Evolutionary conservation across 176 grass and related monocot species (phyloP), one percentile per base, ranked within the genome.

Genomic region (Avena atlantica): DNA sequence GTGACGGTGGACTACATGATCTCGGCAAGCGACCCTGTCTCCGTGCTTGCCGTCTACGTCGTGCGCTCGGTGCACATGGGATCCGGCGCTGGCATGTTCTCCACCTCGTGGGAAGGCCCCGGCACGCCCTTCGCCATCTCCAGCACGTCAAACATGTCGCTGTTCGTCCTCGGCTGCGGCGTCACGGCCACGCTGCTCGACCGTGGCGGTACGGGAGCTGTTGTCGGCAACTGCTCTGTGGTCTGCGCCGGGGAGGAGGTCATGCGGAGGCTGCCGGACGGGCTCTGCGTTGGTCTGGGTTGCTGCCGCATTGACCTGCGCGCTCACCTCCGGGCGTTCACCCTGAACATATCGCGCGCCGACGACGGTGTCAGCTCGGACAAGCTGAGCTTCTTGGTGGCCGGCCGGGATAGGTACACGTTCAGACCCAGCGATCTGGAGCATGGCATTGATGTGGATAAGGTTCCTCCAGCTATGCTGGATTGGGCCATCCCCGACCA

Each of bases 131-230:
- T 79, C 57, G 77, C 36, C 17, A 61, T 79, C 77, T 61, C 77
- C 36, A 36, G 56, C 36, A 0, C 36, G 56, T 40, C 77, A 0
- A 62, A 79, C 77, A 62, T 79, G 77, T 62, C 77, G 31, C 36
- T 79, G 77, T 79, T 79, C 36, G 56, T 79, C 34, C 56, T 79
- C 20, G 57, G 78, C 78, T 63, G 57, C n/a, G 78, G 78, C 78
- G 55, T 60, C 53, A 78, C 53, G 76, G 76, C 76, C 53, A 58
- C 76, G 53, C 76, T 78, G 31, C 24, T 78, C 31, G 76, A 60
- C 76, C 27, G 57, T 27, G 51, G 51, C 4, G 75, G 16, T 4
- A 12, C 51, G 8, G 75, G 78, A 11, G 57, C 37, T 47, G n/a
- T 24, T n/a, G 3, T 80, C 7, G 78, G 78, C 20, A 63, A 80